phyloP scores from a whole-genome alignment of 805 yeast species.

The Wickerhamomyces chambardii region DNA sequence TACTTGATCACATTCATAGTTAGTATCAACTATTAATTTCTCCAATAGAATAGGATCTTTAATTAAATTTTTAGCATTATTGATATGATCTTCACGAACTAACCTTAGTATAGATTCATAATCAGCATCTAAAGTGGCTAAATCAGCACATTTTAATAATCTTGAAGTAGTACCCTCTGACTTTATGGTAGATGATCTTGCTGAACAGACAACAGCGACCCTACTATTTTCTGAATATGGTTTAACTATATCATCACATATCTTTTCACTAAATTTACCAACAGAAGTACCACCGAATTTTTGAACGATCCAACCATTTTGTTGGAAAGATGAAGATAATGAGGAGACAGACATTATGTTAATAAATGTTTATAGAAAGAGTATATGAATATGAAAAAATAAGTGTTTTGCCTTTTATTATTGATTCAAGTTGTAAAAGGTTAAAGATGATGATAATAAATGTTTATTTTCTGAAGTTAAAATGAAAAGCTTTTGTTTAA shows the following conservation, averaged over 20 bases:
- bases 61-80: slow-evolving; percentile 57
- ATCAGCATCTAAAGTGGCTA: slow-evolving; percentile 53
- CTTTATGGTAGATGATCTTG: slow-evolving; percentile 85
- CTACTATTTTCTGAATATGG: slow-evolving; percentile 47
- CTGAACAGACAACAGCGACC: slow-evolving; percentile 94
- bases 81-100: slow-evolving; percentile 70
- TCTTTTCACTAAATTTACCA: slow-evolving; percentile 85
- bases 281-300: slow-evolving; percentile 97
- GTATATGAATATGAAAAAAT: too few relatives aligned
- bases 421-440: too few relatives aligned
- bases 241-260: slow-evolving; percentile 77
- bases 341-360: slow-evolving; percentile 3
- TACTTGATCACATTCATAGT: slow-evolving; percentile 58
- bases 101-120: slow-evolving; percentile 51
- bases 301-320: slow-evolving; percentile 66
- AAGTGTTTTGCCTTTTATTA: too few relatives aligned
- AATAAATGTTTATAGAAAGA: too few relatives aligned
- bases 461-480: too few relatives aligned
- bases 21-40: slow-evolving; percentile 49
- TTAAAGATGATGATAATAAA: too few relatives aligned
- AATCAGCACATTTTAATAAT: slow-evolving; percentile 74
- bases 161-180: slow-evolving; percentile 94
- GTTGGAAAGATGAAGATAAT: slow-evolving; percentile 7
- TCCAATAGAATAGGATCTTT: slow-evolving; percentile 32
- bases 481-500: too few relatives aligned